Evolutionary conservation across 1,284 basidiomycete species (phyloP), one percentile per base, ranked within the genome.

Genomic region (Moniliella sp.): DNA sequence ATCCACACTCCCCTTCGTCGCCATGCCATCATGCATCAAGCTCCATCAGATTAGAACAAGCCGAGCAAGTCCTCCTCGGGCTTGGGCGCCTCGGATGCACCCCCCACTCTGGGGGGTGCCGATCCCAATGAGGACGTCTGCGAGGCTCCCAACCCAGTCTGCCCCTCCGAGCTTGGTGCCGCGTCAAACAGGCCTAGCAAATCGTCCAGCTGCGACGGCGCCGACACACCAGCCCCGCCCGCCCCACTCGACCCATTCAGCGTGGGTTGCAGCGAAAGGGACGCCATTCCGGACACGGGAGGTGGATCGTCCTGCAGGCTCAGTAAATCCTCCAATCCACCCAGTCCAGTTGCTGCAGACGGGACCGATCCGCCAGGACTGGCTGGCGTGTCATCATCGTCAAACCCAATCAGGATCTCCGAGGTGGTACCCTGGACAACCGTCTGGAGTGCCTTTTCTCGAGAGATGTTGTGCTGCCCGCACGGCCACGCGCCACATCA

Each of bases 371-470:
- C 21, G 13, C 13, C 12, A n/a, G n/a, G n/a, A n/a, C n/a, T n/a
- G n/a, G n/a, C n/a, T n/a, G n/a, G n/a, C n/a, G n/a, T n/a, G n/a
- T n/a, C 48, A 28, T 58, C 55, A 27, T 54, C 55, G 23, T 49
- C 51, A 33, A 58, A 50, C 34, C 57, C 55, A 26, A 58, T 39
- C 32, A 57, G 37, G 13, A 56, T 53, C 34, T 59, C 54, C 15
- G 46, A 43, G 28, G 48, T 51, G 28, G 49, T 46, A 17, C 54
- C 54, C 32, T 54, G 51, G 3, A 57, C 53, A 9, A 57, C 59
- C 76, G 81, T 57, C 5, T 50, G 53, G 10, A 58, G 42, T 10
- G 54, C 56, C 28, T 48, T 50, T 13, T 52, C 43, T 2, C 51
- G 38, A 12, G 50, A 48, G 19, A 56, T 47, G 25, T 54, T 49